Evolutionary conservation across 2,329 filamentous ascomycete species (phyloP).

Genomic region (Clathrospora elynae): DNA sequence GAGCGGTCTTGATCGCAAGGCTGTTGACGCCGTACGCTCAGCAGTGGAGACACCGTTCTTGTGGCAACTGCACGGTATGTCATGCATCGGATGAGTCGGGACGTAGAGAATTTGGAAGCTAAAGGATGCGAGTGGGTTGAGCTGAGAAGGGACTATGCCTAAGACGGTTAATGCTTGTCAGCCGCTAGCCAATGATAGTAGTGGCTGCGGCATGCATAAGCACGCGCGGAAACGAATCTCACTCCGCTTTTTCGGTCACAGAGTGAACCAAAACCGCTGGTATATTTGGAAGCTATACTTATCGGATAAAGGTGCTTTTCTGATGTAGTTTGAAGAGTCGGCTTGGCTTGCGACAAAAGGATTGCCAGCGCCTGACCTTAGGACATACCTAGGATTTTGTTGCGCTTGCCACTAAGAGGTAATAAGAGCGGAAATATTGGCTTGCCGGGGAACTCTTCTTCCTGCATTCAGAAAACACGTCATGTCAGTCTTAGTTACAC

Average conservation of each 20-base stretch:
- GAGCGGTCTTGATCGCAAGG: slow-evolving; percentile 6
- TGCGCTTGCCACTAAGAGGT: too few relatives aligned
- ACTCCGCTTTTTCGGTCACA: slow-evolving; percentile 17
- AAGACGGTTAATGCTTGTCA: slow-evolving; percentile 6
- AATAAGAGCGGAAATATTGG: too few relatives aligned
- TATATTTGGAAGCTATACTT: slow-evolving; percentile 8
- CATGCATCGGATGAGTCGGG: slow-evolving; percentile 10
- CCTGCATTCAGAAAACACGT: too few relatives aligned
- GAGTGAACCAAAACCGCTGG: neutral
- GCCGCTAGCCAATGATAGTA: slow-evolving; percentile 5
- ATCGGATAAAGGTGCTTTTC: too few relatives aligned
- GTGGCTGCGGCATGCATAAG: slow-evolving; percentile 19
- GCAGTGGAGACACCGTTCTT: slow-evolving; percentile 9
- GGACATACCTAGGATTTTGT: too few relatives aligned
- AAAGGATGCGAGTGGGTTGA: slow-evolving; percentile 8
- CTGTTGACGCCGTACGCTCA: slow-evolving; percentile 1
- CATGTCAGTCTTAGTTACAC: too few relatives aligned
- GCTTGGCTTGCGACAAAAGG: too few relatives aligned
- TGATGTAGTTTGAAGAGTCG: too few relatives aligned
- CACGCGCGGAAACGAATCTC: slow-evolving; percentile 16
- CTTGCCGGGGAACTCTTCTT: too few relatives aligned
- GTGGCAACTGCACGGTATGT: slow-evolving; percentile 2
- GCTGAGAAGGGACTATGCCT: slow-evolving; percentile 10
- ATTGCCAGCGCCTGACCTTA: too few relatives aligned
- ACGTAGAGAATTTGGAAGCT: neutral